A percentile compares a stretch with the other conserved stretches of the same genome.
Conservation (phyloP, 805 yeast species). For the Candida maltosa region DNA sequence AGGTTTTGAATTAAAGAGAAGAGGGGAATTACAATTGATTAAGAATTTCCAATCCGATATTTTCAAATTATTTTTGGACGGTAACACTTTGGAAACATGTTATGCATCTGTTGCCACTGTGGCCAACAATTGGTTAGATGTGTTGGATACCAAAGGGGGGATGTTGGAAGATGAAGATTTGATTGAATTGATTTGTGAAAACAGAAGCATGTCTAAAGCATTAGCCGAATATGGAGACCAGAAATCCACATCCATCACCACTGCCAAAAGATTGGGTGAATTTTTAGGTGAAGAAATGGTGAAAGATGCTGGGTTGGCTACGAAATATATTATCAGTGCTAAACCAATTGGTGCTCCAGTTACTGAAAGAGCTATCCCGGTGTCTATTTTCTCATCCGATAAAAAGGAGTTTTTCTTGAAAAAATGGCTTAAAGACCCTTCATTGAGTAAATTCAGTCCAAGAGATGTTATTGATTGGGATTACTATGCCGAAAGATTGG, state of each 20-base stretch:
- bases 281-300: conserved; percentile 96
- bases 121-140: conserved; percentile 95
- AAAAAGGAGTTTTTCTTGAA: conserved; percentile 73
- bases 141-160: conserved; percentile 79
- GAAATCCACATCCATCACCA: conserved; percentile 92
- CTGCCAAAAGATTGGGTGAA: conserved; percentile 90
- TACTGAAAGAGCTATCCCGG: conserved; percentile 95
- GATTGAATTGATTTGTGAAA: conserved; percentile 92
- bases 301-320: conserved; percentile 92
- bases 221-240: conserved; percentile 85
- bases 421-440: conserved; percentile 82
- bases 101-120: conserved; percentile 87
- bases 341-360: conserved; percentile 85
- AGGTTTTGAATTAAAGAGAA: conserved; percentile 93
- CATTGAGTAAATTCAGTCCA: conserved; percentile 79
- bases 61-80: conserved; percentile 87
- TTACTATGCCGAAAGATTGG: conserved; percentile 85
- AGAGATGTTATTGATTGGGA: conserved; percentile 89
- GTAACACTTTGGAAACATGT: conserved; percentile 73
- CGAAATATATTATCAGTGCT: conserved; percentile 86
- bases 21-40: conserved; percentile 92
- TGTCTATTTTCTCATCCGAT: conserved; percentile 90
- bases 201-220: conserved; percentile 91
- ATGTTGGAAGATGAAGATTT: conserved; percentile 91
- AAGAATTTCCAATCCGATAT: conserved; percentile 95